Evolutionary conservation across 2,329 filamentous ascomycete species (phyloP).

Genomic region (Sporothrix inflata): DNA sequence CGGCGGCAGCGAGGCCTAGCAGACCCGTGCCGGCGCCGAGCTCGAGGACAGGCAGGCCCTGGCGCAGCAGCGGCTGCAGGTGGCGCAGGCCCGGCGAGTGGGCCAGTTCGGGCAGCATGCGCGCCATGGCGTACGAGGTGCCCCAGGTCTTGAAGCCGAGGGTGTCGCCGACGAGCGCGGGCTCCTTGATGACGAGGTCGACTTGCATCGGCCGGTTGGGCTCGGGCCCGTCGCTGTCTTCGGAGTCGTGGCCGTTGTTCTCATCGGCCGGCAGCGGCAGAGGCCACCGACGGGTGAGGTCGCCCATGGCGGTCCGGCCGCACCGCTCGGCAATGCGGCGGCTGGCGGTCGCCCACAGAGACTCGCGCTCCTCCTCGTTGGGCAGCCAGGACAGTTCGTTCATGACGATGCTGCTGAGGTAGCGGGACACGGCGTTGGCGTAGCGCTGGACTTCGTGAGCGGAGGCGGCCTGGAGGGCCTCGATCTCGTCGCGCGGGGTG

Average conservation of each 20-base stretch:
- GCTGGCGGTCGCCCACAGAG: conserved; percentile 78
- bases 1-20: conserved; percentile 83
- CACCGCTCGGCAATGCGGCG: conserved; percentile 81
- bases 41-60: conserved; percentile 61
- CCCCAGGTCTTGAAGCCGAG: conserved; percentile 96
- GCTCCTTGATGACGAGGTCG: conserved; percentile 77
- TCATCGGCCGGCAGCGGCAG: conserved; percentile 43
- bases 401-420: conserved; percentile 70
- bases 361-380: conserved; percentile 67
- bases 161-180: conserved; percentile 83
- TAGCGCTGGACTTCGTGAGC: conserved; percentile 46
- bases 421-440: conserved; percentile 59
- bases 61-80: background rate
- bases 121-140: conserved; percentile 82
- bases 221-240: background rate
- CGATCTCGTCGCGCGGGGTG: conserved; percentile 47
- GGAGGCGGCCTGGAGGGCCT: conserved; percentile 48
- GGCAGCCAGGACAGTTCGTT: conserved; percentile 70
- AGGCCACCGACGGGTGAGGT: conserved; percentile 59
- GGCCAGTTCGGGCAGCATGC: conserved; percentile 56
- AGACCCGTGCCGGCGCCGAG: conserved; percentile 89
- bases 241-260: background rate
- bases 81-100: conserved; percentile 17
- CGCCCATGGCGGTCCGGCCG: conserved; percentile 67
- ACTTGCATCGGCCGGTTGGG: conserved; percentile 43